Conservation (phyloP, 768 basidiomycete genomes). For the Steccherinum ochraceum region DNA sequence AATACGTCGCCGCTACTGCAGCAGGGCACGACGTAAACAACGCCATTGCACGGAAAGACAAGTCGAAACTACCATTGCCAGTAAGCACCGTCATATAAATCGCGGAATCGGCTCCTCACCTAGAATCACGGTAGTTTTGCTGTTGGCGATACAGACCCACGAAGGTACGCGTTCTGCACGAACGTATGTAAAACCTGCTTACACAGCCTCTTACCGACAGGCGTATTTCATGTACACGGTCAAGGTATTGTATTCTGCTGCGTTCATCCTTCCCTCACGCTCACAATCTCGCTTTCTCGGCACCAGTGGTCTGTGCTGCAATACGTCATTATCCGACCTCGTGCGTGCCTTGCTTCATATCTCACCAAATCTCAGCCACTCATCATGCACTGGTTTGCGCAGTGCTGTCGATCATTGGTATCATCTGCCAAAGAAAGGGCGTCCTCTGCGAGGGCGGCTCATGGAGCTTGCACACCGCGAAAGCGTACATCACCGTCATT, state of each 20-base stretch:
- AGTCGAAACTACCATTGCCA: constrained; percentile 63
- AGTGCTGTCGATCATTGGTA: constrained; percentile 68
- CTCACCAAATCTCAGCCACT: background rate
- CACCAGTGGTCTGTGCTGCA: constrained; percentile 89
- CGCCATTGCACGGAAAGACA: constrained; percentile 77
- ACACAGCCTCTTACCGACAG: constrained; percentile 25
- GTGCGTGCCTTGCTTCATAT: constrained; percentile 18
- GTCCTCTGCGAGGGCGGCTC: constrained; percentile 65
- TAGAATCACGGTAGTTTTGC: constrained; percentile 48
- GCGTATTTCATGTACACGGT: constrained; percentile 87
- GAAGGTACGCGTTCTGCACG: constrained; percentile 38
- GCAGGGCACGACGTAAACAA: constrained; percentile 53
- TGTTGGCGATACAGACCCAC: constrained; percentile 79
- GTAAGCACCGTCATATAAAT: constrained; percentile 27
- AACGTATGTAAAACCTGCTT: no score
- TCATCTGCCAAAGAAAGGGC: constrained; percentile 63
- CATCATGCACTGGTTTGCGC: constrained; percentile 2
- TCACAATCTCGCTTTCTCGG: no score
- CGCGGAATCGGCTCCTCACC: background rate
- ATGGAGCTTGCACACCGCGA: constrained; percentile 55
- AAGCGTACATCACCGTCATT: constrained; percentile 62
- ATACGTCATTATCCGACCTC: constrained; percentile 72
- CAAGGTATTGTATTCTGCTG: constrained; percentile 44
- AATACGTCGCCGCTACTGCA: constrained; percentile 74
- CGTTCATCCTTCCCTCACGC: background rate